These are phyloP conservation scores for Hemerocallis citrina DNA, from an alignment of 106 monocot genomes.

Conservation along the genomic window DNA sequence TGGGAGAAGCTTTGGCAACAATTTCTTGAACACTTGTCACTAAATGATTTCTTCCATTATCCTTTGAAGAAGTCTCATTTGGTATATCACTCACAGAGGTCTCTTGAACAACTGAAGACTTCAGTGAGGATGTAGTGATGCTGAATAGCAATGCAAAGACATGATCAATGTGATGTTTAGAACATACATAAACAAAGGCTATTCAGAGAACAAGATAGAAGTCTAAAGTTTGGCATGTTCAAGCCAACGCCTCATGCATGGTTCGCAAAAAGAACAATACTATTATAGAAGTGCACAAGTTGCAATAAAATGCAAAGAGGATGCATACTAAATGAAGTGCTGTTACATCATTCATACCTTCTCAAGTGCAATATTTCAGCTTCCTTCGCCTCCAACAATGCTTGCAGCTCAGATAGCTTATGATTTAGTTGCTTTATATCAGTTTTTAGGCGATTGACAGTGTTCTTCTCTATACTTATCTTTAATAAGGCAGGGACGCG, in stretches of 20 bases:
- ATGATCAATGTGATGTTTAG: background rate
- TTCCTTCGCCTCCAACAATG: constrained; percentile 78
- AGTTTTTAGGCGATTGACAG: constrained; percentile 71
- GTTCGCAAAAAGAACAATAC: background rate
- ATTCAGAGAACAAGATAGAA: background rate
- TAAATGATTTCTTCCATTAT: constrained; percentile 7
- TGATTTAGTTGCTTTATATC: constrained; percentile 93
- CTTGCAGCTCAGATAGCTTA: constrained; percentile 81
- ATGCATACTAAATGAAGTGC: background rate
- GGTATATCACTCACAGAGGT: constrained; percentile 15
- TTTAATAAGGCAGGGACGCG: constrained; percentile 82
- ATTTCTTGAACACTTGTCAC: constrained; percentile 8
- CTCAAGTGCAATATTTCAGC: constrained; percentile 47
- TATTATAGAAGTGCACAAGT: background rate
- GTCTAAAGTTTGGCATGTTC: background rate
- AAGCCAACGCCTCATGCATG: background rate
- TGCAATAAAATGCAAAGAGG: background rate
- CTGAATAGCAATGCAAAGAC: constrained; percentile 21
- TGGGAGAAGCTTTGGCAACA: background rate
- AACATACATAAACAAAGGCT: background rate
- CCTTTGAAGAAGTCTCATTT: constrained; percentile 12
- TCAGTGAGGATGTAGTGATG: constrained; percentile 5
- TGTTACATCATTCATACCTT: constrained; percentile 33
- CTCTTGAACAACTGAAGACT: constrained; percentile 10
- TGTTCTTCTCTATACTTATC: constrained; percentile 87